A percentile compares a stretch with the other conserved stretches of the same genome.
phyloP scores from a whole-genome alignment of 2,329 filamentous ascomycete genomes.

The Pseudocercospora musae region DNA sequence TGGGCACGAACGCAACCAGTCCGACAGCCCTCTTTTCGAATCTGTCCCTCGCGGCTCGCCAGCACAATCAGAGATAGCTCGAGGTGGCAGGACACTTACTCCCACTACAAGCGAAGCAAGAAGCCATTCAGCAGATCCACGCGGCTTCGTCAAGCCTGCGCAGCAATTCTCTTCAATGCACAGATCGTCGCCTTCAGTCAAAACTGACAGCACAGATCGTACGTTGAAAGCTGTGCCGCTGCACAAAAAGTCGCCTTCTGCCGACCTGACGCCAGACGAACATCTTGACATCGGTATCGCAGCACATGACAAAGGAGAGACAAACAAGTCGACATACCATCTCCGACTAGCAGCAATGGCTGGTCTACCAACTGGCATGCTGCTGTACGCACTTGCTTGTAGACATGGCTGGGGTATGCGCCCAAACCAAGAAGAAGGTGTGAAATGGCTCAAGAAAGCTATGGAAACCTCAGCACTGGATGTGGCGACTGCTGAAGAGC shows the following conservation, averaged over 20 bases:
- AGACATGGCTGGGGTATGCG: constrained; percentile 98
- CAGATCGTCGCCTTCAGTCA: constrained; percentile 35
- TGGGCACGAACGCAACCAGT: constrained; percentile 22
- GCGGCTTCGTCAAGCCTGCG: constrained; percentile 9
- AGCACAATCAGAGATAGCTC: constrained; percentile 14
- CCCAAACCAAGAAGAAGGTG: constrained; percentile 82
- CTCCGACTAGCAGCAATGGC: constrained; percentile 82
- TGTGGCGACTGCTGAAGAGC: constrained; percentile 58
- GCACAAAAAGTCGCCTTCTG: constrained; percentile 53
- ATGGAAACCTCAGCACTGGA: constrained; percentile 84
- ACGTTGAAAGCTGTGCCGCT: constrained; percentile 43
- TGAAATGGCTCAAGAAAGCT: constrained; percentile 87
- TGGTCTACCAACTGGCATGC: constrained; percentile 88
- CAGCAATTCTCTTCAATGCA: constrained; percentile 17
- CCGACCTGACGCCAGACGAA: constrained; percentile 77
- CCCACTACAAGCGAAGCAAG: constrained; percentile 20
- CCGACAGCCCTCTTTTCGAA: constrained; percentile 14
- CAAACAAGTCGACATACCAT: constrained; percentile 95
- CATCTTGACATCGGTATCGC: constrained; percentile 88
- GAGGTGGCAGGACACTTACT: constrained; percentile 17
- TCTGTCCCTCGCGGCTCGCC: constrained; percentile 7
- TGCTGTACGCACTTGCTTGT: constrained; percentile 90
- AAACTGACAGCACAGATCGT: constrained; percentile 40
- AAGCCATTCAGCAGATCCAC: constrained; percentile 33
- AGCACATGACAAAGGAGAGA: constrained; percentile 79